phyloP scores from a whole-genome alignment of 1,139 yeast genomes.

The Insectozyma bohioensis region DNA sequence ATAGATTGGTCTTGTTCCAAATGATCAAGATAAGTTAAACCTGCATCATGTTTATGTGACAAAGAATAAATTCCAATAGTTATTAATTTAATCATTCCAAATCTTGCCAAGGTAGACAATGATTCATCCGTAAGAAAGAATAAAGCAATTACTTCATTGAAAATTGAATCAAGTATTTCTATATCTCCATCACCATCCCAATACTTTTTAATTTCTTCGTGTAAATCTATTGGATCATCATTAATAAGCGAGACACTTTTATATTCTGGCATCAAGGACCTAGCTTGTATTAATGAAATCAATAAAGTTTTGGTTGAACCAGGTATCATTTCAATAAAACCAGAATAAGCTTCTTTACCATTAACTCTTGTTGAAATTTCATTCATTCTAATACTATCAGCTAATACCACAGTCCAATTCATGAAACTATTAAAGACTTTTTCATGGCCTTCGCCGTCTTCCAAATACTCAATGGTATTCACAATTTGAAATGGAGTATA shows the following conservation, averaged over 20 bases:
- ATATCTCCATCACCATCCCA: conserved; percentile 23
- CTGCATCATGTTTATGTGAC: conserved; percentile 6
- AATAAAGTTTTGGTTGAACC: conserved; percentile 35
- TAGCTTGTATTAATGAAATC: conserved; percentile 32
- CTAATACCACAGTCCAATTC: conserved; percentile 36
- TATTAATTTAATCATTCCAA: conserved; percentile 31
- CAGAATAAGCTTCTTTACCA: conserved; percentile 31
- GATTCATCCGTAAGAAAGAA: conserved; percentile 50
- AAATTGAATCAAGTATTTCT: conserved; percentile 28
- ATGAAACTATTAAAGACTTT: conserved; percentile 19
- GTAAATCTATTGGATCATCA: conserved; percentile 3
- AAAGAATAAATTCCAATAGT: conserved; percentile 24
- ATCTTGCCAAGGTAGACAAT: conserved; percentile 29
- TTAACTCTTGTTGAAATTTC: conserved; percentile 54
- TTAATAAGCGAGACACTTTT: conserved; percentile 1
- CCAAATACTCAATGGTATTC: conserved; percentile 5
- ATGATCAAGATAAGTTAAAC: too few relatives aligned
- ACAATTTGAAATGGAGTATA: conserved; percentile 2
- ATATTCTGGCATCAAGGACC: conserved; percentile 5
- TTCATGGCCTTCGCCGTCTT: conserved; percentile 4
- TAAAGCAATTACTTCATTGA: conserved; percentile 37
- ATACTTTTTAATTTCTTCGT: conserved; percentile 3
- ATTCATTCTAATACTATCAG: conserved; percentile 56
- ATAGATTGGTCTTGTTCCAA: too few relatives aligned
- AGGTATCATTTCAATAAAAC: conserved; percentile 35